phyloP scores from a whole-genome alignment of 2,329 filamentous ascomycete genomes.

The Penicillium sp. region DNA sequence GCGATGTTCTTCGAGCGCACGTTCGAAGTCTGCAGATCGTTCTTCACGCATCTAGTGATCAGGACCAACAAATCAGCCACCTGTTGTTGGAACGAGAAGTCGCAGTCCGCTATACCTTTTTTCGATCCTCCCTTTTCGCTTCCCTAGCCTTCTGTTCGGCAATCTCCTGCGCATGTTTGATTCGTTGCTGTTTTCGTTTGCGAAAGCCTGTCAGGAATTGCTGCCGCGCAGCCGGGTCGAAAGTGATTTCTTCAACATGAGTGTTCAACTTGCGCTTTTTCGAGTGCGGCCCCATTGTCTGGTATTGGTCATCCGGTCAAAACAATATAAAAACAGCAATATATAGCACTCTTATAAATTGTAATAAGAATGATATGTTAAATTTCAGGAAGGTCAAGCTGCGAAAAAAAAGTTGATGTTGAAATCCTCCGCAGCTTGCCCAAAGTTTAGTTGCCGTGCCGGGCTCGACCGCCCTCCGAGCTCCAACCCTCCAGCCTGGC shows the following conservation, averaged over 20 bases:
- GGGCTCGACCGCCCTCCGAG: constrained; percentile 44
- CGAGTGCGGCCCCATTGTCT: constrained; percentile 59
- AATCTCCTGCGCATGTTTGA: constrained; percentile 82
- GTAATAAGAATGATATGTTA: background rate
- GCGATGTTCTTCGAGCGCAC: constrained; percentile 79
- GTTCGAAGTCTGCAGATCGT: constrained; percentile 78
- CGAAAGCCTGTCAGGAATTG: constrained; percentile 96
- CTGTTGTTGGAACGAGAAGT: background rate
- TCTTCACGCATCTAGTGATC: constrained; percentile 75
- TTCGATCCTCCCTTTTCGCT: constrained; percentile 74
- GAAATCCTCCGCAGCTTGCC: constrained; percentile 26
- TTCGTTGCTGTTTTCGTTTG: constrained; percentile 87
- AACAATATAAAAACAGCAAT: background rate
- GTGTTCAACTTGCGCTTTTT: constrained; percentile 69
- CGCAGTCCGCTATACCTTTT: constrained; percentile 63
- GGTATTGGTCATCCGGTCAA: background rate
- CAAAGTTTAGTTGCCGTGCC: constrained; percentile 28
- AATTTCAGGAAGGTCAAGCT: background rate
- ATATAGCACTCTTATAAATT: background rate
- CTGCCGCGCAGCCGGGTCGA: constrained; percentile 77
- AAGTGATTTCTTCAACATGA: constrained; percentile 78
- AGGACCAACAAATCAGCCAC: constrained; percentile 8
- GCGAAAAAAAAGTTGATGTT: constrained; percentile 10
- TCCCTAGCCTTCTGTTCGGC: constrained; percentile 77
- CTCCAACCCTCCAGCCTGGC: constrained; percentile 32